phyloP scores from a whole-genome alignment of 1,139 yeast species.

The Candida labiduridarum region DNA sequence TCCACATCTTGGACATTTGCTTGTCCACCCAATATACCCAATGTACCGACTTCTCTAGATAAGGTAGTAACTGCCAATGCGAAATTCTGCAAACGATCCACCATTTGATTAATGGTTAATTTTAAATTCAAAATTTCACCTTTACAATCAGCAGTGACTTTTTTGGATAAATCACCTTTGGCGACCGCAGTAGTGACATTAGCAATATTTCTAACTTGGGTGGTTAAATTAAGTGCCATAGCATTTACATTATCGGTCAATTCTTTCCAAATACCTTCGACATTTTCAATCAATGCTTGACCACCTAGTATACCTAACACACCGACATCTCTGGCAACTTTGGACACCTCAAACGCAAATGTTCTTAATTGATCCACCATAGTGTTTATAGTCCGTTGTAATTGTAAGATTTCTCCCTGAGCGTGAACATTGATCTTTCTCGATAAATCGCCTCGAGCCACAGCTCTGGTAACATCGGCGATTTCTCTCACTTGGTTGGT shows the following conservation, averaged over 20 bases:
- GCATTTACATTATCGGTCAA: constrained; percentile 88
- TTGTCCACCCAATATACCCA: constrained; percentile 88
- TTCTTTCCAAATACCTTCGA: constrained; percentile 89
- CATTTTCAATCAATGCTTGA: constrained; percentile 81
- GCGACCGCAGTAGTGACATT: constrained; percentile 93
- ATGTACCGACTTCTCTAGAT: constrained; percentile 87
- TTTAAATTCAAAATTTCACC: constrained; percentile 85
- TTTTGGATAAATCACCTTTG: constrained; percentile 82
- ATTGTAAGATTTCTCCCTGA: constrained; percentile 78
- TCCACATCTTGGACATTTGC: constrained; percentile 91
- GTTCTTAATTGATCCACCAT: constrained; percentile 90
- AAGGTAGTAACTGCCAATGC: constrained; percentile 88
- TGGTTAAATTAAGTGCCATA: constrained; percentile 84
- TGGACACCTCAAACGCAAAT: constrained; percentile 85
- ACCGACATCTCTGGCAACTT: constrained; percentile 89
- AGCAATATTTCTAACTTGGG: constrained; percentile 87
- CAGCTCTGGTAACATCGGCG: constrained; percentile 86
- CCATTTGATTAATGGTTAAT: constrained; percentile 81
- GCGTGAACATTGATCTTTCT: constrained; percentile 82
- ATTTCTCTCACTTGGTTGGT: constrained; percentile 85
- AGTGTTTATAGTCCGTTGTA: constrained; percentile 77
- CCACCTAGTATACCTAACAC: constrained; percentile 88
- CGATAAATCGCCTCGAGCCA: constrained; percentile 77
- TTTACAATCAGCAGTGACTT: constrained; percentile 86
- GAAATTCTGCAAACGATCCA: constrained; percentile 83